A percentile compares a stretch with the other conserved stretches of the same genome.
Conservation (phyloP, 2,329 filamentous ascomycete species). For the Aspergillus latus region DNA sequence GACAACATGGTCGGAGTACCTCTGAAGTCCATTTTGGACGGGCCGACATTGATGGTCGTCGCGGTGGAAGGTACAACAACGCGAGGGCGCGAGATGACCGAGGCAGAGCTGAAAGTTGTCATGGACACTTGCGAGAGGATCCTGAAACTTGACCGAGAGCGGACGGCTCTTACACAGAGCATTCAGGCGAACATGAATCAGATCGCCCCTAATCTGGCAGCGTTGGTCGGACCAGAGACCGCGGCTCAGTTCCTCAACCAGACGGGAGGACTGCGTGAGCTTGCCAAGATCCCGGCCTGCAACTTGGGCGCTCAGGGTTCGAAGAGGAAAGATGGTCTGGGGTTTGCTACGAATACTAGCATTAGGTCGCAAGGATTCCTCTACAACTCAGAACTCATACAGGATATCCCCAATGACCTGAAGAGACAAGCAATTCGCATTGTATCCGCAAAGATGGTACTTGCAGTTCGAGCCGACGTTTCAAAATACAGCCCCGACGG, state of each 20-base stretch:
- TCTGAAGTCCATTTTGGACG: slow-evolving; percentile 78
- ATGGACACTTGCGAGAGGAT: slow-evolving; percentile 81
- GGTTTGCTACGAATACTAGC: slow-evolving; percentile 88
- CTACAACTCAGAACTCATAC: slow-evolving; percentile 87
- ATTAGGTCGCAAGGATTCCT: slow-evolving; percentile 90
- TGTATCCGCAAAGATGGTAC: slow-evolving; percentile 85
- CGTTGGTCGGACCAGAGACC: slow-evolving; percentile 85
- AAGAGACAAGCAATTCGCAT: slow-evolving; percentile 95
- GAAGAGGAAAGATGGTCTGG: slow-evolving; percentile 77
- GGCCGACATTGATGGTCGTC: slow-evolving; percentile 90
- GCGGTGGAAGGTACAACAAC: slow-evolving; percentile 92
- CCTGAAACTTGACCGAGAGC: slow-evolving; percentile 81
- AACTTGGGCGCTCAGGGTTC: slow-evolving; percentile 89
- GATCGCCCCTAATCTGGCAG: slow-evolving; percentile 91
- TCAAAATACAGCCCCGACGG: slow-evolving; percentile 80
- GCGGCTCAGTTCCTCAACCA: slow-evolving; percentile 96
- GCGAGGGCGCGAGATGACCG: slow-evolving; percentile 72
- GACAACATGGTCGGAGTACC: slow-evolving; percentile 76
- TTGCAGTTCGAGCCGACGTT: slow-evolving; percentile 89
- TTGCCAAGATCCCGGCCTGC: slow-evolving; percentile 90
- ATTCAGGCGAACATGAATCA: slow-evolving; percentile 96
- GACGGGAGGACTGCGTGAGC: slow-evolving; percentile 79
- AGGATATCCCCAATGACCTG: slow-evolving; percentile 77
- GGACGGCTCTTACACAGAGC: slow-evolving; percentile 83
- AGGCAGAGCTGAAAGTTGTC: slow-evolving; percentile 72